Evolutionary conservation across 805 yeast genomes (phyloP).

Genomic region (Monosporozyma siamensis): DNA sequence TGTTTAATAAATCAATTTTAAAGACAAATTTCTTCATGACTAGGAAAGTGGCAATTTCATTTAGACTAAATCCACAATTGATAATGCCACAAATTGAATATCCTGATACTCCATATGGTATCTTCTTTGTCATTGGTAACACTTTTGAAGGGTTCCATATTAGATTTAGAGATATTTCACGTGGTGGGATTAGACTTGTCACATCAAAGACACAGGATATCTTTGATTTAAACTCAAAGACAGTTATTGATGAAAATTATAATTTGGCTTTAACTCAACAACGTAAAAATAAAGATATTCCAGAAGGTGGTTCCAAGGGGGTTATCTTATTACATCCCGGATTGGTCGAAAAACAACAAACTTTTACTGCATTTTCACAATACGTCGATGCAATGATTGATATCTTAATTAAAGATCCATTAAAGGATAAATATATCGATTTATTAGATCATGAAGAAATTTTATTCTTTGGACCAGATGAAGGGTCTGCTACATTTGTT

Average conservation of each 20-base stretch:
- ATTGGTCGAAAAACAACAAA: slow-evolving; percentile 58
- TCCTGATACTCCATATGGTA: slow-evolving; percentile 88
- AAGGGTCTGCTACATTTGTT: slow-evolving; percentile 90
- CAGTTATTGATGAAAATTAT: slow-evolving; percentile 92
- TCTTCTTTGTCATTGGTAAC: slow-evolving; percentile 91
- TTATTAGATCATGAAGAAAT: slow-evolving; percentile 78
- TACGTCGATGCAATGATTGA: slow-evolving; percentile 88
- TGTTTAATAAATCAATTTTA: slow-evolving; percentile 77
- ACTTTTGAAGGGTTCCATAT: slow-evolving; percentile 97
- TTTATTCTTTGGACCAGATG: slow-evolving; percentile 97
- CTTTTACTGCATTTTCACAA: slow-evolving; percentile 80
- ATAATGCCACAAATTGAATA: slow-evolving; percentile 72
- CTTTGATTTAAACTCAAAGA: slow-evolving; percentile 73
- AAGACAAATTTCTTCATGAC: slow-evolving; percentile 92
- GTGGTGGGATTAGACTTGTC: slow-evolving; percentile 97
- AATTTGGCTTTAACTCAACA: slow-evolving; percentile 94
- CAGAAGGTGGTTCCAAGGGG: slow-evolving; percentile 98
- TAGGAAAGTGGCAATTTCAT: slow-evolving; percentile 89
- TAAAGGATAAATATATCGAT: slow-evolving; percentile 78
- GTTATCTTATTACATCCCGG: slow-evolving; percentile 80
- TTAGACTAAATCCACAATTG: slow-evolving; percentile 80
- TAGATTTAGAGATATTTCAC: slow-evolving; percentile 91
- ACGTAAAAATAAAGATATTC: slow-evolving; percentile 93
- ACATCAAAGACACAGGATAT: slow-evolving; percentile 79
- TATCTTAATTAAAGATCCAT: slow-evolving; percentile 69